Conservation (phyloP, 2,329 filamentous ascomycete species). For the Scytalidium lignicola region DNA sequence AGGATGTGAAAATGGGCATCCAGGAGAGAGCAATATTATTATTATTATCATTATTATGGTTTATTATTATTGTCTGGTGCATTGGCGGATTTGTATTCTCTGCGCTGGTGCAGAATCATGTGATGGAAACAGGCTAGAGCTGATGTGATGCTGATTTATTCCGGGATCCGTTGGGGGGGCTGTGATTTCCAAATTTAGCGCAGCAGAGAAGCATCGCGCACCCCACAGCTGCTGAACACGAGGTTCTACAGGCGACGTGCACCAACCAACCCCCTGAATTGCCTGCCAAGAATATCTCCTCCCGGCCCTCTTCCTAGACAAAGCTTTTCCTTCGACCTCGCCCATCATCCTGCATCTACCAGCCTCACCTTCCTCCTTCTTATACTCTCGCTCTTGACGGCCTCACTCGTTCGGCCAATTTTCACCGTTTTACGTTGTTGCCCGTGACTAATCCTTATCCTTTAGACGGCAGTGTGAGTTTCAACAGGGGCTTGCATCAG, state of each 20-base stretch:
- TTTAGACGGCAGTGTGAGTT: slow-evolving; percentile 4
- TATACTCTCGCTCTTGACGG: slow-evolving; percentile 4
- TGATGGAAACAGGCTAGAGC: too few species aligned
- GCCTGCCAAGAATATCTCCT: not conserved
- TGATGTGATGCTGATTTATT: too few species aligned
- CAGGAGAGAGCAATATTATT: too few species aligned
- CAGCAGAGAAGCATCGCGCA: not conserved
- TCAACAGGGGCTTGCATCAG: slow-evolving; percentile 6
- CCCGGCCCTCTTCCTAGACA: not conserved
- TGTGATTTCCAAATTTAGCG: not conserved
- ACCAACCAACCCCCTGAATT: not conserved
- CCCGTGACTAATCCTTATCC: slow-evolving; percentile 7
- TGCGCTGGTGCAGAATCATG: too few species aligned
- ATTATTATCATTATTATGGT: too few species aligned
- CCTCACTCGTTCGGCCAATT: slow-evolving; percentile 23
- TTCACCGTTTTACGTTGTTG: not conserved
- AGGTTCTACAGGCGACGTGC: not conserved
- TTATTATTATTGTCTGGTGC: too few species aligned
- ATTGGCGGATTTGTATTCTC: too few species aligned
- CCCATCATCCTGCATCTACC: not conserved
- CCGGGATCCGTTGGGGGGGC: too few species aligned
- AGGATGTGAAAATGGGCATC: too few species aligned
- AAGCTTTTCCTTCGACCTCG: not conserved
- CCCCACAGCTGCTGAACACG: not conserved
- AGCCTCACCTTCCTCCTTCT: slow-evolving; percentile 5